These are phyloP conservation scores for Diaporthe sp. DNA, from an alignment of 2,329 filamentous ascomycete genomes.

Conservation along the genomic window DNA sequence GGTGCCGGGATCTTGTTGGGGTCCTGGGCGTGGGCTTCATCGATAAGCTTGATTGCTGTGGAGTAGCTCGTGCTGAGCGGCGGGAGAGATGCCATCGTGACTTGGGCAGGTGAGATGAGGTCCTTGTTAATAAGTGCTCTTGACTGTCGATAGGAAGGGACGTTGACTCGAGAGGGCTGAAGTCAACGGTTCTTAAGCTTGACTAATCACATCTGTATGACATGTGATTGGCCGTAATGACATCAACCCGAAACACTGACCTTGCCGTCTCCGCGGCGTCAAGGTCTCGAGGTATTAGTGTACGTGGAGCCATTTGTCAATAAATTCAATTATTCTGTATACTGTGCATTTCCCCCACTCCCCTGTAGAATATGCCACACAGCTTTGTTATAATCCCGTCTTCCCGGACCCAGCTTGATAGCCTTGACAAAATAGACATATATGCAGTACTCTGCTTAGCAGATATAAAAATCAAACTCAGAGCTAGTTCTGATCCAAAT, in stretches of 20 bases:
- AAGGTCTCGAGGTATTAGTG: background rate
- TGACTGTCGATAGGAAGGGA: background rate
- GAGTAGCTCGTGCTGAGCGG: slow-evolving; percentile 58
- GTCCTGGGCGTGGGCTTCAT: slow-evolving; percentile 79
- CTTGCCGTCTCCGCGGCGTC: background rate
- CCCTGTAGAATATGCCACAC: too few relatives aligned
- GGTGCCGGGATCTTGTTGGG: slow-evolving; percentile 68
- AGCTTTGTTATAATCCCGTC: too few relatives aligned
- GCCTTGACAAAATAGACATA: background rate
- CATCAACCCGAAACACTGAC: background rate
- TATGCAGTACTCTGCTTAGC: background rate
- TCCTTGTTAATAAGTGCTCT: background rate
- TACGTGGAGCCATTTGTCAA: background rate
- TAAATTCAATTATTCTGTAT: background rate
- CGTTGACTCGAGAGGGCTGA: slow-evolving; percentile 11
- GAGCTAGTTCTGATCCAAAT: background rate
- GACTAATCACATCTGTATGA: slow-evolving; percentile 33
- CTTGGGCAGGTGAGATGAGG: background rate
- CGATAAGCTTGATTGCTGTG: slow-evolving; percentile 76
- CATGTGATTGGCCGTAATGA: slow-evolving; percentile 30
- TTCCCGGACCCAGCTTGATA: background rate
- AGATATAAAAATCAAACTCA: background rate
- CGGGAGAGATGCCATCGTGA: slow-evolving; percentile 47
- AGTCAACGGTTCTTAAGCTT: background rate
- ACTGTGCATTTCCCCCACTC: background rate